Conservation (phyloP, 108 stramenopile species). For the Cyclotella sp. region DNA sequence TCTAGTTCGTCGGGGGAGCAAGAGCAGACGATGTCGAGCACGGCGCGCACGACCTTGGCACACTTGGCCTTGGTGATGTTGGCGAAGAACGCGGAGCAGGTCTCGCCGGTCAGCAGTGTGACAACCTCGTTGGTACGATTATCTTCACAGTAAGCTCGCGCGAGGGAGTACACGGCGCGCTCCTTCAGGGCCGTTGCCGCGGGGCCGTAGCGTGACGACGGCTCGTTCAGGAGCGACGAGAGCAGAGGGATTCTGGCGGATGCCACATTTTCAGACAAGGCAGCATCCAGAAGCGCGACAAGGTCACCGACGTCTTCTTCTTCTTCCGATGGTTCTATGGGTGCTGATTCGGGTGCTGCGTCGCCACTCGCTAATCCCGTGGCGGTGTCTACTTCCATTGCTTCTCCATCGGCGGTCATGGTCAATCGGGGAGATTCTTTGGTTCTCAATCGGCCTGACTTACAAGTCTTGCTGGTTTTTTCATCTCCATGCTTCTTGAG, state of each 20-base stretch:
- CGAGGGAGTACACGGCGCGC: slow-evolving; percentile 91
- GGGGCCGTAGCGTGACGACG: slow-evolving; percentile 65
- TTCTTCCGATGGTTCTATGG: slow-evolving; percentile 19
- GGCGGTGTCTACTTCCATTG: slow-evolving; percentile 46
- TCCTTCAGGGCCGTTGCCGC: slow-evolving; percentile 89
- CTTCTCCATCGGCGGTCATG: slow-evolving; percentile 32
- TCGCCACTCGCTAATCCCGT: background rate
- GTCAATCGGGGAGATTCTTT: too few relatives aligned
- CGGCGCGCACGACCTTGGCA: slow-evolving; percentile 96
- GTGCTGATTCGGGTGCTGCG: background rate
- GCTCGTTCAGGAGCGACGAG: slow-evolving; percentile 62
- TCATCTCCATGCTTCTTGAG: too few relatives aligned
- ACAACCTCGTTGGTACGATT: slow-evolving; percentile 80
- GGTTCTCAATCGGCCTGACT: too few relatives aligned
- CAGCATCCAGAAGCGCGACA: slow-evolving; percentile 47
- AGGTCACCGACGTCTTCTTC: slow-evolving; percentile 59
- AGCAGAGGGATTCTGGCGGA: slow-evolving; percentile 60
- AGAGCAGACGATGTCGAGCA: slow-evolving; percentile 94
- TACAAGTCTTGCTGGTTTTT: too few relatives aligned
- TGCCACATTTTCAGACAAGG: slow-evolving; percentile 16
- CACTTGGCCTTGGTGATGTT: slow-evolving; percentile 96
- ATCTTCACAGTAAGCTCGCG: slow-evolving; percentile 81
- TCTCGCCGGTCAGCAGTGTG: slow-evolving; percentile 75
- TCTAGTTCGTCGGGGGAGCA: slow-evolving; percentile 86
- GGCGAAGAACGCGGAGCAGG: slow-evolving; percentile 80